These are phyloP conservation scores for Adansonia digitata DNA, from an alignment of 345 rosid species.

Conservation along the genomic window DNA sequence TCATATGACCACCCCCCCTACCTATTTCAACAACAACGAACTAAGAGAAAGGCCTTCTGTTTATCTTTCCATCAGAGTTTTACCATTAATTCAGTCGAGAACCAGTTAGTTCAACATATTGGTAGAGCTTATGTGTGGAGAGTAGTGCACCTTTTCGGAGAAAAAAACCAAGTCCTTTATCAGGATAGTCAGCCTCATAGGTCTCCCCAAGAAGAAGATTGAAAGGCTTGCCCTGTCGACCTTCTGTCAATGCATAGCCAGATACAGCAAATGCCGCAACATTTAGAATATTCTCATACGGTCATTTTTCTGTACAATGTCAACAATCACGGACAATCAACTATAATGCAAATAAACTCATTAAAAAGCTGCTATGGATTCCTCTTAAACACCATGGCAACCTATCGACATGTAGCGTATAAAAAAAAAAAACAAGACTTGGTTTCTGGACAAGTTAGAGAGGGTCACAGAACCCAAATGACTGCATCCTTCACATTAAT, in stretches of 20 bases:
- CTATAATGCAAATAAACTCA: neutral
- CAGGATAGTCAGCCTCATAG: conserved; percentile 2
- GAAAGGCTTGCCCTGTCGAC: neutral
- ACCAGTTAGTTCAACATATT: neutral
- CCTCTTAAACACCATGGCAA: neutral
- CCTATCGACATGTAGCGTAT: neutral
- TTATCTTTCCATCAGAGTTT: neutral
- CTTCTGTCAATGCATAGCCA: neutral
- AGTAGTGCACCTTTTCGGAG: conserved; percentile 5
- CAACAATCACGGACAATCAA: conserved; percentile 22
- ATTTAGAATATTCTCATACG: neutral
- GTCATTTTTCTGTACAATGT: conserved; percentile 49
- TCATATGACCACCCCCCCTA: neutral
- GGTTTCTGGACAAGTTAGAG: conserved; percentile 3
- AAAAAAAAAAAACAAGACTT: neutral
- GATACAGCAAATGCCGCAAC: neutral
- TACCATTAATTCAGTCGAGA: neutral
- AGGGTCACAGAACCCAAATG: neutral
- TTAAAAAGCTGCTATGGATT: neutral
- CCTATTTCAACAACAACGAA: neutral
- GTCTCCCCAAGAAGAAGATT: neutral
- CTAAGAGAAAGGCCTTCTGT: neutral
- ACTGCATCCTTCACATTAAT: neutral
- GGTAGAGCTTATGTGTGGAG: neutral
- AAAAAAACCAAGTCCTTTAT: neutral